Evolutionary conservation across 805 yeast species (phyloP).

Genomic region (Zygosaccharomyces kombuchaensis): DNA sequence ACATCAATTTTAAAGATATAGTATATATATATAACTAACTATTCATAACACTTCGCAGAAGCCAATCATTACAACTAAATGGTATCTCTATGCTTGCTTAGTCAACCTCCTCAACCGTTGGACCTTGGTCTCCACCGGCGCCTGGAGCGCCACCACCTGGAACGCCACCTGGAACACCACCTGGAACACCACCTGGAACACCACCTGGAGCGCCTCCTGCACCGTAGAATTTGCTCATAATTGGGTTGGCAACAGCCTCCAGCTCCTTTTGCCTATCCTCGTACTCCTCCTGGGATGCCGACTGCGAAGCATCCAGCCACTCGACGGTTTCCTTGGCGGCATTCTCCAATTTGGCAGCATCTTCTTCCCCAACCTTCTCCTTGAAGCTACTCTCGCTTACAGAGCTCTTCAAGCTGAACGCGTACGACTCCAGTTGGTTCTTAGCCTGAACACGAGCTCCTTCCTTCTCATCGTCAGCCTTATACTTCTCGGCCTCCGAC

Average conservation of each 20-base stretch:
- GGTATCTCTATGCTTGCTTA: conserved; percentile 25
- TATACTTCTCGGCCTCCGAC: conserved; percentile 93
- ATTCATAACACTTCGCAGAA: not conserved
- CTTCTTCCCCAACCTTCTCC: conserved; percentile 72
- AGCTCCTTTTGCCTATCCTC: conserved; percentile 92
- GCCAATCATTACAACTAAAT: not conserved
- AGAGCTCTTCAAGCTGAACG: conserved; percentile 87
- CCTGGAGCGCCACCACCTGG: conserved; percentile 45
- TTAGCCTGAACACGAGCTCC: conserved; percentile 88
- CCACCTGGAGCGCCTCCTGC: conserved; percentile 82
- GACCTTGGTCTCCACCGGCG: conserved; percentile 49
- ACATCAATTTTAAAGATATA: not conserved
- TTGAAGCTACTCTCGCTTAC: conserved; percentile 69
- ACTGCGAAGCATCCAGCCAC: conserved; percentile 92
- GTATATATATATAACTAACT: conserved; percentile 1
- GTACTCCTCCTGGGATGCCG: conserved; percentile 90
- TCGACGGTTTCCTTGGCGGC: conserved; percentile 80
- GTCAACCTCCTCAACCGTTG: conserved; percentile 81
- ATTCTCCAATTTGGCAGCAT: conserved; percentile 63
- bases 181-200: conserved; percentile 54
- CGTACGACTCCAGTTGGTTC: conserved; percentile 93
- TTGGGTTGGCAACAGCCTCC: conserved; percentile 93
- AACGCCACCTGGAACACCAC: conserved; percentile 50
- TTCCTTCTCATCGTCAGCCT: conserved; percentile 95
- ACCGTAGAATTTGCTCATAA: conserved; percentile 95